phyloP scores from a whole-genome alignment of 805 yeast genomes.

The Suhomyces kilbournensis region DNA sequence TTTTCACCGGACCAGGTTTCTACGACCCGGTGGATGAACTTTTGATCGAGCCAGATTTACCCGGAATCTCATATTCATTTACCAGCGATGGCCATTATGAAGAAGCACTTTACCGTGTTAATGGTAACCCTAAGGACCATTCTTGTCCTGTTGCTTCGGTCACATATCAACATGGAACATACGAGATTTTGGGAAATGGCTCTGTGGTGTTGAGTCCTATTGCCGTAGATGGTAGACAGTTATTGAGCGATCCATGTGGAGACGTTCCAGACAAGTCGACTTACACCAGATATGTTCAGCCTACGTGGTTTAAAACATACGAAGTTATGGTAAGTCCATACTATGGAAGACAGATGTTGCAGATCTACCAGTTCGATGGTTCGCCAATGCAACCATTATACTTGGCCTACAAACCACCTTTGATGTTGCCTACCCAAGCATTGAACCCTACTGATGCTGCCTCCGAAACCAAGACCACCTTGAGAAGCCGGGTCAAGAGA shows the following conservation, averaged over 20 bases:
- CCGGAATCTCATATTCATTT: conserved; percentile 91
- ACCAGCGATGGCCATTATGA: conserved; percentile 90
- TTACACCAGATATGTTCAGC: conserved; percentile 72
- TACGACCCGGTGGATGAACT: conserved; percentile 96
- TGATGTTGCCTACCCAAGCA: conserved; percentile 92
- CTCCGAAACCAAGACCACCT: conserved; percentile 32
- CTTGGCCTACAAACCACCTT: conserved; percentile 88
- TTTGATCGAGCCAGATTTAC: conserved; percentile 90
- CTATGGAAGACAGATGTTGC: conserved; percentile 78
- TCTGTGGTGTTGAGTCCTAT: conserved; percentile 69
- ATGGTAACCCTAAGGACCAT: conserved; percentile 69
- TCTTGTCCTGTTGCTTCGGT: conserved; percentile 80
- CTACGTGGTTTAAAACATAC: conserved; percentile 56
- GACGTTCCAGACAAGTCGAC: conserved; percentile 43
- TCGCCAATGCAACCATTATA: conserved; percentile 81
- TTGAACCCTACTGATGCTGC: conserved; percentile 74
- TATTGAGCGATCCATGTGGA: conserved; percentile 84
- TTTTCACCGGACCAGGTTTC: conserved; percentile 94
- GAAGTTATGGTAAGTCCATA: conserved; percentile 67
- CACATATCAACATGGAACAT: conserved; percentile 87
- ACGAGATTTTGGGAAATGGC: conserved; percentile 61
- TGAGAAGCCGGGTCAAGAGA: conserved; percentile 56
- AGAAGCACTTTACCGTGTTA: conserved; percentile 80
- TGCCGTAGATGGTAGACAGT: conserved; percentile 87
- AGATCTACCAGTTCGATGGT: conserved; percentile 76